Evolutionary conservation across 139 green algal genomes (phyloP).

Genomic region (Dunaliella sp.): DNA sequence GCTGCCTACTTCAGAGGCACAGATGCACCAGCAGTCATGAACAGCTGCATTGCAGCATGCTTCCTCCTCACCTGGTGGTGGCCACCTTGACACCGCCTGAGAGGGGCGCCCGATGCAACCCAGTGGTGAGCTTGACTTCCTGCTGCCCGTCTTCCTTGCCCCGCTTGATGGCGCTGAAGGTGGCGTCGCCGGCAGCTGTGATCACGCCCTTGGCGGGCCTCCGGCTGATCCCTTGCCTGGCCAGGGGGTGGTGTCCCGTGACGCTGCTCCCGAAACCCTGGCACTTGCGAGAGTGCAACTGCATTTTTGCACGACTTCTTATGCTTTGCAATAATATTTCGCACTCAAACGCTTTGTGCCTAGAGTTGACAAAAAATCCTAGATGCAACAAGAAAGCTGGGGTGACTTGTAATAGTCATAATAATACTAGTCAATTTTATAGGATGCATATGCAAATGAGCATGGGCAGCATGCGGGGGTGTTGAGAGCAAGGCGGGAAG

Average conservation of each 20-base stretch:
- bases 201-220: no score
- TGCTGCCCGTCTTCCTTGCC: background rate
- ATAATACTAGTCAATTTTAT: background rate
- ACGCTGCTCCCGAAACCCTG: no score
- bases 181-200: no score
- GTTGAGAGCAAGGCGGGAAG: background rate
- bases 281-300: no score
- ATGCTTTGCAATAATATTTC: no score
- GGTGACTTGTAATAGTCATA: background rate
- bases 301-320: no score
- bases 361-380: background rate
- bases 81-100: conserved; percentile 86
- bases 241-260: no score
- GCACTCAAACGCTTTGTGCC: no score
- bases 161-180: background rate
- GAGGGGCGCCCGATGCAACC: conserved; percentile 69
- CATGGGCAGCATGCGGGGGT: background rate
- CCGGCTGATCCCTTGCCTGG: no score
- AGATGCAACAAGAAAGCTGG: background rate
- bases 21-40: no score
- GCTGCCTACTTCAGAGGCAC: no score
- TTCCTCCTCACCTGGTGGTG: conserved; percentile 44
- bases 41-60: no score
- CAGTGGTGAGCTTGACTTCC: conserved; percentile 47
- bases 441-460: background rate